Conservation (phyloP, 129 eudicot species). For the Tanacetum coccineum region DNA sequence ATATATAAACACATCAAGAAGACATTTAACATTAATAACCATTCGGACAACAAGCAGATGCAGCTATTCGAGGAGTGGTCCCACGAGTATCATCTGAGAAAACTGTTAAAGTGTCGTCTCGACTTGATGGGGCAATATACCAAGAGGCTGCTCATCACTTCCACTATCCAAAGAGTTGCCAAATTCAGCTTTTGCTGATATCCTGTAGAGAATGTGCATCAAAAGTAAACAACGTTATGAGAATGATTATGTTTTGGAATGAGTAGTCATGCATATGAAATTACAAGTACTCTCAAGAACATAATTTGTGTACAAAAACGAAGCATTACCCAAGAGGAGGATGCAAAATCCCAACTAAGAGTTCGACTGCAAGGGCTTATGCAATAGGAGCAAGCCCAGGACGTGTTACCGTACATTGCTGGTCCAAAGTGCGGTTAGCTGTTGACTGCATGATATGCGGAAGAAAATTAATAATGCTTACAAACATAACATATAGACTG, state of each 20-base stretch:
- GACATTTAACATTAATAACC: no score
- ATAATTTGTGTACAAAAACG: not conserved
- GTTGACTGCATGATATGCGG: conserved; percentile 63
- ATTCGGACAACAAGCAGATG: conserved; percentile 87
- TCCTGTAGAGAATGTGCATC: no score
- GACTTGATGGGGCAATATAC: conserved; percentile 93
- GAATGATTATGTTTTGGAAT: no score
- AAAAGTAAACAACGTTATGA: no score
- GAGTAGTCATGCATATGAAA: not conserved
- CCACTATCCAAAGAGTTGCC: conserved; percentile 4
- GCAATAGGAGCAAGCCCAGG: conserved; percentile 99
- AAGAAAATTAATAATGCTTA: no score
- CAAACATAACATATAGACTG: not conserved
- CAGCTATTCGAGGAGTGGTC: conserved; percentile 85
- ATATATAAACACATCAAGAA: no score
- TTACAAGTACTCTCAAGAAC: not conserved
- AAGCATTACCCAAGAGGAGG: conserved; percentile 76
- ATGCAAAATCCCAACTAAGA: conserved; percentile 80
- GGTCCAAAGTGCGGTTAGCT: conserved; percentile 92
- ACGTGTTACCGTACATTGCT: conserved; percentile 97
- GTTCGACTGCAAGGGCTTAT: conserved; percentile 87
- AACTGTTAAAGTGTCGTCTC: conserved; percentile 79
- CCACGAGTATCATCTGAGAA: conserved; percentile 94
- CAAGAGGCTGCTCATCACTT: conserved; percentile 75
- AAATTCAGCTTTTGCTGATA: no score